A percentile compares a stretch with the other conserved stretches of the same genome.
Evolutionary conservation across 2,329 filamentous ascomycete species (phyloP).

Genomic region (Trichoderma koningii): DNA sequence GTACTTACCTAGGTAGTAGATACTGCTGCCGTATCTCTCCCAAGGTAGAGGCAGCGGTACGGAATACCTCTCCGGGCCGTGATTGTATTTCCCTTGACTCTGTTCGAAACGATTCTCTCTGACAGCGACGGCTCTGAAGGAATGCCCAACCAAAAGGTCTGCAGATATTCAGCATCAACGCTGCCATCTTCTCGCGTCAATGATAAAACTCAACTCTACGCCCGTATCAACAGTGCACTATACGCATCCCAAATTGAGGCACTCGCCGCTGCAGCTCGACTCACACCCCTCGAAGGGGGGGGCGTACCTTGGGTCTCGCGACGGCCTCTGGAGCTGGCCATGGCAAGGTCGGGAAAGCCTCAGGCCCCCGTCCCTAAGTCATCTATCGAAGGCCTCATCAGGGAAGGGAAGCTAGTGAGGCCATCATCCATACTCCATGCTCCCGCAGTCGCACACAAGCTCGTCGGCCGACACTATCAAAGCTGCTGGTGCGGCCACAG

Average conservation of each 20-base stretch:
- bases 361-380: neutral
- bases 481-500: neutral
- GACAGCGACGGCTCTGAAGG: too few relatives aligned
- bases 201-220: neutral
- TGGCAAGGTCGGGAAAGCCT: neutral
- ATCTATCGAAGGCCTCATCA: slow-evolving; percentile 4
- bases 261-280: neutral
- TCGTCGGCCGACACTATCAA: slow-evolving; percentile 23
- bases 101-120: too few relatives aligned
- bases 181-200: neutral
- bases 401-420: slow-evolving; percentile 5
- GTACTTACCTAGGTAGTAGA: too few relatives aligned
- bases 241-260: neutral
- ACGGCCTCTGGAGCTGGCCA: neutral
- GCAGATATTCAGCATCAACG: too few relatives aligned
- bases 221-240: neutral
- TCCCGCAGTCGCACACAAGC: slow-evolving; percentile 17
- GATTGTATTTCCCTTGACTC: too few relatives aligned
- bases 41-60: too few relatives aligned
- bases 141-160: too few relatives aligned
- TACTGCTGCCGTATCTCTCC: too few relatives aligned
- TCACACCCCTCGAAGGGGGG: neutral
- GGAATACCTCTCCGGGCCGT: too few relatives aligned
- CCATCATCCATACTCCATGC: slow-evolving; percentile 21
- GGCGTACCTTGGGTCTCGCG: neutral